Percentiles rank a stretch among this genome's conserved stretches.
Evolutionary conservation across 495 filamentous ascomycete genomes (phyloP).

Genomic region (Xylaria scruposa): DNA sequence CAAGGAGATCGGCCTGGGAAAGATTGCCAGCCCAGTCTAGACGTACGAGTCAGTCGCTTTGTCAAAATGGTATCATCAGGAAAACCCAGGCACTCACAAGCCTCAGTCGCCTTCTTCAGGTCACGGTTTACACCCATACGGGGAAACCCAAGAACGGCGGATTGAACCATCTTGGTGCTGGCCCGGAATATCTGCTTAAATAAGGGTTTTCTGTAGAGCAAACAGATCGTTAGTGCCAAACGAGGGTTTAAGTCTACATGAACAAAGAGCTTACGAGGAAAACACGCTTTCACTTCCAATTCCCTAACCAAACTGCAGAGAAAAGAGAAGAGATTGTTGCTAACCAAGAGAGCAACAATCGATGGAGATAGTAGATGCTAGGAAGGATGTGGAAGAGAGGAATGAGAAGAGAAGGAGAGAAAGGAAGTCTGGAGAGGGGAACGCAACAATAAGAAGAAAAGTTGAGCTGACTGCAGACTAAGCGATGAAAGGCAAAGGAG

Average conservation of each 20-base stretch:
- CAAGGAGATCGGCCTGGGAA: slow-evolving; percentile 82
- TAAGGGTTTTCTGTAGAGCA: slow-evolving; percentile 32
- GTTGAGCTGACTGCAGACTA: slow-evolving; percentile 22
- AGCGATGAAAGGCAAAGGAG: slow-evolving; percentile 31
- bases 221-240: slow-evolving; percentile 6
- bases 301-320: slow-evolving; percentile 28
- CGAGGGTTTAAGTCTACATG: background rate
- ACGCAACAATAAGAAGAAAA: slow-evolving; percentile 23
- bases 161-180: slow-evolving; percentile 78
- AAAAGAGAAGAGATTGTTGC: slow-evolving; percentile 30
- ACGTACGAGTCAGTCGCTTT: slow-evolving; percentile 27
- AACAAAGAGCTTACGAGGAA: slow-evolving; percentile 33
- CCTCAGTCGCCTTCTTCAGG: slow-evolving; percentile 99
- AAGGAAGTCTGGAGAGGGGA: slow-evolving; percentile 29
- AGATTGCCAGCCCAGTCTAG: slow-evolving; percentile 92
- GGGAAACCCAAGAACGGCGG: slow-evolving; percentile 77
- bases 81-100: slow-evolving; percentile 51
- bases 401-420: slow-evolving; percentile 24
- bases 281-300: slow-evolving; percentile 38
- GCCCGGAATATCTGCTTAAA: slow-evolving; percentile 33
- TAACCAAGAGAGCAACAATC: slow-evolving; percentile 32
- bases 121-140: slow-evolving; percentile 98
- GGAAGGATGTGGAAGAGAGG: background rate
- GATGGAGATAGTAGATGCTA: slow-evolving; percentile 12
- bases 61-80: background rate